phyloP scores from a whole-genome alignment of 2,329 filamentous ascomycete genomes.

The Trichoderma hamatum region DNA sequence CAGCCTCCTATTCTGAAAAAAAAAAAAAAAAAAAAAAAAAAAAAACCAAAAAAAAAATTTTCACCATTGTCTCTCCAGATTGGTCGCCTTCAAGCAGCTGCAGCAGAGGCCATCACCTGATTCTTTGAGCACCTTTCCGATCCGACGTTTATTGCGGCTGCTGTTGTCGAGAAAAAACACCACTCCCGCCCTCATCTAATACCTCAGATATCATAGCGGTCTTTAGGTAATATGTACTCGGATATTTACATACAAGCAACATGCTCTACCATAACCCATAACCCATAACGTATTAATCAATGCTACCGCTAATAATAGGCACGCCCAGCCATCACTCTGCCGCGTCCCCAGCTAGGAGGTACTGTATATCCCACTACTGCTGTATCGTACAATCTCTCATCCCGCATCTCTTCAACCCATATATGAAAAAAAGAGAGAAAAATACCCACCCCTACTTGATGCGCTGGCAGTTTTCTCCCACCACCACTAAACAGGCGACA shows the following conservation, averaged over 20 bases:
- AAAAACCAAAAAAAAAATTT: neutral
- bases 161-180: neutral
- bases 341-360: no score
- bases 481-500: constrained; percentile 1
- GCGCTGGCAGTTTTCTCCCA: constrained; percentile 28
- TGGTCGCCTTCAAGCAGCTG: neutral
- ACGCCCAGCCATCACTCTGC: no score
- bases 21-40: neutral
- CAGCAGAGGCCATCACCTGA: neutral
- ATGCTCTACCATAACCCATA: no score
- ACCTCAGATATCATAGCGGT: neutral
- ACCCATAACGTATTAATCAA: no score
- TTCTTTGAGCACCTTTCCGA: neutral
- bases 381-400: no score
- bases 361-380: no score
- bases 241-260: neutral
- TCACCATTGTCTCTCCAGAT: neutral
- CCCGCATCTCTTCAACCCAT: neutral
- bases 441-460: constrained; percentile 30
- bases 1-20: neutral
- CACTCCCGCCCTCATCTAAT: neutral
- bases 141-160: neutral
- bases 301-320: no score
- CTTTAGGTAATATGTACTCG: neutral
- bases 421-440: neutral